Evolutionary conservation across 495 filamentous ascomycete species (phyloP).

Genomic region (Lineolata rhizophorae): DNA sequence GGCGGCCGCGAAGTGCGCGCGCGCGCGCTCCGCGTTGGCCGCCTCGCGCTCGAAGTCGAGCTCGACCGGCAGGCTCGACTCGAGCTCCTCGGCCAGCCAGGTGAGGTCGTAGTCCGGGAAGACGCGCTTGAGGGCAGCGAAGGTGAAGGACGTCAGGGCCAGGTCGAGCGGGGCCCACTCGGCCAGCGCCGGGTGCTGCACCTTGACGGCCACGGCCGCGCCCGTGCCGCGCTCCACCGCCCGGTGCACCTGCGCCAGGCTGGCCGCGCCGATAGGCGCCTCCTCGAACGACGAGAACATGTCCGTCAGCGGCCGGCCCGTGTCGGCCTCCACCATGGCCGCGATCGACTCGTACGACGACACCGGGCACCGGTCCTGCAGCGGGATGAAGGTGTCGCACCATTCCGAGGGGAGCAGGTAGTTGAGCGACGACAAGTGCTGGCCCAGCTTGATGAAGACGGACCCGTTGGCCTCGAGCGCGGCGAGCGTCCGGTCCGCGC

Average conservation of each 20-base stretch:
- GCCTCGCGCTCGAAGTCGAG: conserved; percentile 79
- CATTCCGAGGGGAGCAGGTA: conserved; percentile 87
- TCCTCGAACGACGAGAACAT: conserved; percentile 67
- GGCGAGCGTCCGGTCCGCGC: conserved; percentile 64
- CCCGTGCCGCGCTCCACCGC: conserved; percentile 71
- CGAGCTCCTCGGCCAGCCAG: conserved; percentile 89
- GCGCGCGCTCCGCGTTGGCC: conserved; percentile 56
- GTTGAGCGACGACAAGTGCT: conserved; percentile 91
- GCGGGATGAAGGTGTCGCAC: conserved; percentile 87
- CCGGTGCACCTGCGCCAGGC: conserved; percentile 82
- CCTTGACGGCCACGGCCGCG: conserved; percentile 88
- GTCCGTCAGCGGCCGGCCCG: conserved; percentile 53
- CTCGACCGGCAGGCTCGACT: conserved; percentile 71
- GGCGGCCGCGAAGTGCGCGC: conserved; percentile 51
- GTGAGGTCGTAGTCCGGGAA: conserved; percentile 96
- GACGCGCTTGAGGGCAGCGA: conserved; percentile 70
- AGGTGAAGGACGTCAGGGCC: conserved; percentile 68
- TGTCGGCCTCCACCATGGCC: conserved; percentile 67
- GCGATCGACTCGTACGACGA: conserved; percentile 78
- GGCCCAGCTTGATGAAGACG: conserved; percentile 94
- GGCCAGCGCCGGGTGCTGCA: conserved; percentile 78
- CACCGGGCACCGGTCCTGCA: conserved; percentile 90
- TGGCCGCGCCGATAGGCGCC: conserved; percentile 73
- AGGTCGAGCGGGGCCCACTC: conserved; percentile 88
- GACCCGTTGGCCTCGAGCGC: conserved; percentile 90